Evolutionary conservation across 2,329 filamentous ascomycete species (phyloP).

Genomic region (Cyanodermella asteris): DNA sequence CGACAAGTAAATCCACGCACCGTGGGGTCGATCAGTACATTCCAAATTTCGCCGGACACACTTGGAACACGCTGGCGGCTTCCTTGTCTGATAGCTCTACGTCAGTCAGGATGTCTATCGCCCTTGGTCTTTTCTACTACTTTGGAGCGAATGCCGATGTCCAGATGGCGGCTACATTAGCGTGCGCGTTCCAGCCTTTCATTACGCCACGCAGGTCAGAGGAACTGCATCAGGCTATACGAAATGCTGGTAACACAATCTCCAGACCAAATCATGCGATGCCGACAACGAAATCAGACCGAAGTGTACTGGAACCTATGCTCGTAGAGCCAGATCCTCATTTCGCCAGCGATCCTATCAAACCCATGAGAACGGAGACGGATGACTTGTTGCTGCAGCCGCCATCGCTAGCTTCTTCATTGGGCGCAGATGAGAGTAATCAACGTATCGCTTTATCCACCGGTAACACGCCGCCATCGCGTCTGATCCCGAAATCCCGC

Average conservation of each 20-base stretch:
- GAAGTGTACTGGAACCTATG: slow-evolving; percentile 13
- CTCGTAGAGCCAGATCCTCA: slow-evolving; percentile 11
- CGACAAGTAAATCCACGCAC: too few relatives aligned
- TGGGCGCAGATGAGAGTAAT: slow-evolving; percentile 27
- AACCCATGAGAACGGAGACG: slow-evolving; percentile 10
- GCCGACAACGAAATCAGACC: background rate
- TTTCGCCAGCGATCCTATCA: too few relatives aligned
- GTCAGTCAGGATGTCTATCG: background rate
- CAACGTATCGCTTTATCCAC: slow-evolving; percentile 30
- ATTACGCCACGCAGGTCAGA: too few relatives aligned
- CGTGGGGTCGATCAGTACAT: too few relatives aligned
- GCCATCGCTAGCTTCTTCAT: slow-evolving; percentile 28
- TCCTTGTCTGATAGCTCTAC: slow-evolving; percentile 20
- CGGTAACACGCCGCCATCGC: slow-evolving; percentile 27
- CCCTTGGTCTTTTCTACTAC: slow-evolving; percentile 16
- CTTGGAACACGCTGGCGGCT: slow-evolving; percentile 34
- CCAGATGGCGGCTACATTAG: slow-evolving; percentile 44
- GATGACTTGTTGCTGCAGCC: slow-evolving; percentile 26
- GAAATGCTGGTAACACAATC: background rate
- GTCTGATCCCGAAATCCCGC: too few relatives aligned
- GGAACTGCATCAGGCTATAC: too few relatives aligned
- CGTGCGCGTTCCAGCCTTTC: slow-evolving; percentile 27
- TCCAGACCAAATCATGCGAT: background rate
- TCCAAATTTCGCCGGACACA: too few relatives aligned
- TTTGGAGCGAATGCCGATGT: slow-evolving; percentile 39